Conservation (phyloP, 768 basidiomycete species). For the Plicaturopsis crispa region DNA sequence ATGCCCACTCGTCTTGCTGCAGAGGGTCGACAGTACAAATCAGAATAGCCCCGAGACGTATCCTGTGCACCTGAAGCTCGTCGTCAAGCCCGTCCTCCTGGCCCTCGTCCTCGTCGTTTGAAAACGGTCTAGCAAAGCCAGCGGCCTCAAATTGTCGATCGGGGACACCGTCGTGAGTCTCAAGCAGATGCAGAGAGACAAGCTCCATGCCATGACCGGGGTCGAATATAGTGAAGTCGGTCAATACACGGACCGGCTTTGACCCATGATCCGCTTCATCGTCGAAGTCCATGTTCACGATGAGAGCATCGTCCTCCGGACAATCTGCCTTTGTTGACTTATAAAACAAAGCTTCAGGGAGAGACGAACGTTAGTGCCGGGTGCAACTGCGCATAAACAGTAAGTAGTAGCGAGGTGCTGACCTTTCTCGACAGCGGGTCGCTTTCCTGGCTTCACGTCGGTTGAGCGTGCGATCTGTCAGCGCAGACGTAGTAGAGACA, state of each 20-base stretch:
- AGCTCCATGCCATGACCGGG: constrained; percentile 34
- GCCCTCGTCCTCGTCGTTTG: constrained; percentile 54
- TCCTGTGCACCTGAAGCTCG: constrained; percentile 24
- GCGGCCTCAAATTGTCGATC: constrained; percentile 43
- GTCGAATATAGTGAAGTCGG: constrained; percentile 57
- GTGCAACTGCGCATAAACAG: too few relatives aligned
- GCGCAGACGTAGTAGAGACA: constrained; percentile 16
- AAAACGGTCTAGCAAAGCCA: constrained; percentile 40
- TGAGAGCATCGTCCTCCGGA: constrained; percentile 7
- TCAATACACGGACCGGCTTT: constrained; percentile 53
- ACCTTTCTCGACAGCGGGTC: too few relatives aligned
- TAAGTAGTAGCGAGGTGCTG: too few relatives aligned
- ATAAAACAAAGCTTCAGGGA: too few relatives aligned
- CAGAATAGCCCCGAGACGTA: constrained; percentile 41
- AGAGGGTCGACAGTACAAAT: constrained; percentile 45
- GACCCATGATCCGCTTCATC: constrained; percentile 23
- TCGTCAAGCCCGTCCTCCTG: constrained; percentile 43
- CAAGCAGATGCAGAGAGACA: constrained; percentile 40
- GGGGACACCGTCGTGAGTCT: constrained; percentile 27
- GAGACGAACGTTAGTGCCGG: too few relatives aligned
- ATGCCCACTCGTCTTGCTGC: constrained; percentile 40
- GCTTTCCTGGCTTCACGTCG: constrained; percentile 26
- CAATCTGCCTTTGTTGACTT: too few relatives aligned
- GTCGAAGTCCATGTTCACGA: constrained; percentile 19
- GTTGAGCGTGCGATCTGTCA: constrained; percentile 28